These are phyloP conservation scores for Globisporangium perplexum DNA, from an alignment of 352 stramenopile genomes.

Conservation along the genomic window DNA sequence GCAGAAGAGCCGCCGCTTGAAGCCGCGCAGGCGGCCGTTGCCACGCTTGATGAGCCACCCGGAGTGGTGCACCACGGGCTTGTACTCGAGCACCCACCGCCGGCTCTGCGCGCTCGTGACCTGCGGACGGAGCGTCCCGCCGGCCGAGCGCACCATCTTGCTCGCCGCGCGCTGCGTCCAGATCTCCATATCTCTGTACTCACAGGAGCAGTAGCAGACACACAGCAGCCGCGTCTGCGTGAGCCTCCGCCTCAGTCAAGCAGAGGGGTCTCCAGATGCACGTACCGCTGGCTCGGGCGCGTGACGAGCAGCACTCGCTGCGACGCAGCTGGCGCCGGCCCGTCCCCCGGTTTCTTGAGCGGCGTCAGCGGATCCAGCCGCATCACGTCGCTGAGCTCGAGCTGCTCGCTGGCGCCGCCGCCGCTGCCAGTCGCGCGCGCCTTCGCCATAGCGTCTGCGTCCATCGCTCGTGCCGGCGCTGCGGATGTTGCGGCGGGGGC, in stretches of 20 bases:
- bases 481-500: not conserved
- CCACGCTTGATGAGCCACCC: constrained; percentile 86
- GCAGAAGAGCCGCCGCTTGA: constrained; percentile 84
- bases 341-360: not conserved
- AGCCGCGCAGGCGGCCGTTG: constrained; percentile 60
- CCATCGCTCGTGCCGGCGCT: not conserved
- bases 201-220: not conserved
- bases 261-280: not conserved
- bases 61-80: constrained; percentile 73
- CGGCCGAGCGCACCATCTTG: constrained; percentile 62
- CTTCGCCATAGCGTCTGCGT: constrained; percentile 1
- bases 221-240: not conserved
- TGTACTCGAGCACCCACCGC: constrained; percentile 77
- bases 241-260: not conserved
- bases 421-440: not conserved
- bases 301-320: constrained; percentile 67
- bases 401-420: constrained; percentile 2
- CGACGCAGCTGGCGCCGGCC: constrained; percentile 14
- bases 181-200: constrained; percentile 63
- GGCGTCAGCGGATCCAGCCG: constrained; percentile 8
- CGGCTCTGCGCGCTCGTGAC: constrained; percentile 53
- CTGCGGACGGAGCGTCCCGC: constrained; percentile 32
- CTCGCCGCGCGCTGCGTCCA: constrained; percentile 76
- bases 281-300: constrained; percentile 57
- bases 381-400: constrained; percentile 11